These are phyloP conservation scores for Helenozyma rhizophorensis DNA, from an alignment of 805 yeast genomes.

Conservation along the genomic window DNA sequence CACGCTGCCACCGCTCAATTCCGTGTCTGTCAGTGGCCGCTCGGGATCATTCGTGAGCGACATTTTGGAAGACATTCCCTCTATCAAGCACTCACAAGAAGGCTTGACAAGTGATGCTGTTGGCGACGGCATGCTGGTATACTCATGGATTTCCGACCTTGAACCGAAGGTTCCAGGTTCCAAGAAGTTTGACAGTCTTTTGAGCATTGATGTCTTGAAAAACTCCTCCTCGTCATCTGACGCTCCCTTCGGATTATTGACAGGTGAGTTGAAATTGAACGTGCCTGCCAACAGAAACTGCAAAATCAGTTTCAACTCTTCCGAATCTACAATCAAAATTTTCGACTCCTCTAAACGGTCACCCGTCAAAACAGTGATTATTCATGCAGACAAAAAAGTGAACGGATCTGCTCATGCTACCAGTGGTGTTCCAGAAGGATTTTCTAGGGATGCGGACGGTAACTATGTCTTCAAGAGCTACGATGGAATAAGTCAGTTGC, in stretches of 20 bases:
- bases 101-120: slow-evolving; percentile 30
- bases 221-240: slow-evolving; percentile 42
- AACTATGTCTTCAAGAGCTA: slow-evolving; percentile 48
- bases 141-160: slow-evolving; percentile 47
- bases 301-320: slow-evolving; percentile 52
- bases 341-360: slow-evolving; percentile 27
- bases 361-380: slow-evolving; percentile 61
- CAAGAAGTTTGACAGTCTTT: slow-evolving; percentile 36
- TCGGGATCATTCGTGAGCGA: slow-evolving; percentile 40
- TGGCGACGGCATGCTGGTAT: slow-evolving; percentile 47
- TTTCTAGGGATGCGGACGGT: slow-evolving; percentile 40
- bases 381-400: slow-evolving; percentile 36
- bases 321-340: slow-evolving; percentile 32
- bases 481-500: slow-evolving; percentile 61
- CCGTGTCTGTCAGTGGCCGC: slow-evolving; percentile 49
- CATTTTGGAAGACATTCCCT: slow-evolving; percentile 59
- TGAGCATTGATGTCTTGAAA: slow-evolving; percentile 48
- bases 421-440: slow-evolving; percentile 40
- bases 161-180: slow-evolving; percentile 38
- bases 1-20: slow-evolving; percentile 22
- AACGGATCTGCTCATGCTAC: slow-evolving; percentile 1
- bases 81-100: slow-evolving; percentile 38
- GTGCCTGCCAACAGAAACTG: slow-evolving; percentile 66
- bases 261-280: slow-evolving; percentile 56
- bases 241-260: slow-evolving; percentile 59